phyloP scores from a whole-genome alignment of 192 early-diverging fungal genomes.

The Coemansia sp. region DNA sequence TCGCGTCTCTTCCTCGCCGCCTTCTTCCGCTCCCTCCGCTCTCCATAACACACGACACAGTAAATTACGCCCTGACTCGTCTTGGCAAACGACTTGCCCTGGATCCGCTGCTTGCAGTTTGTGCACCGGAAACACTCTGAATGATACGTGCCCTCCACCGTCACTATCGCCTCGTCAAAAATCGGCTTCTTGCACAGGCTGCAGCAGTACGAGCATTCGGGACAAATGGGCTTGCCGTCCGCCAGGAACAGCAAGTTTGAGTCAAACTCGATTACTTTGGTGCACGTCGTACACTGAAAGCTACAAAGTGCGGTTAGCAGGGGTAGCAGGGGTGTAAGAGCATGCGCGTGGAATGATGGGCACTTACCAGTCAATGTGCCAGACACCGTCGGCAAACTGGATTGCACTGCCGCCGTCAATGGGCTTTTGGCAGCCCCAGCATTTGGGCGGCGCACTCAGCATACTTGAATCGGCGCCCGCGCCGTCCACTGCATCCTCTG shows the following conservation, averaged over 20 bases:
- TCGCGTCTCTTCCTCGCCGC: conserved; percentile 57
- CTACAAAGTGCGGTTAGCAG: conserved; percentile 21
- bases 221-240: conserved; percentile 81
- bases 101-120: conserved; percentile 69
- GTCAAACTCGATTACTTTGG: conserved; percentile 69
- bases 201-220: conserved; percentile 79
- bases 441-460: conserved; percentile 50
- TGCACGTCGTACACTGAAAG: conserved; percentile 77
- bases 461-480: conserved; percentile 19
- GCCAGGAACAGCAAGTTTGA: conserved; percentile 73
- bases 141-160: conserved; percentile 78
- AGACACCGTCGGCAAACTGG: conserved; percentile 77
- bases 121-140: conserved; percentile 79
- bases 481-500: conserved; percentile 8
- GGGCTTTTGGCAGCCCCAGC: conserved; percentile 65
- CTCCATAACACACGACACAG: conserved; percentile 71
- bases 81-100: conserved; percentile 76
- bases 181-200: conserved; percentile 71
- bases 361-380: conserved; percentile 78
- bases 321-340: not conserved
- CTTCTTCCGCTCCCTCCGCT: conserved; percentile 66
- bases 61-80: conserved; percentile 76
- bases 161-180: conserved; percentile 81
- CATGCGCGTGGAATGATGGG: not conserved
- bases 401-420: conserved; percentile 79